These are phyloP conservation scores for Pythium oligandrum DNA, from an alignment of 352 stramenopile species.

Conservation along the genomic window DNA sequence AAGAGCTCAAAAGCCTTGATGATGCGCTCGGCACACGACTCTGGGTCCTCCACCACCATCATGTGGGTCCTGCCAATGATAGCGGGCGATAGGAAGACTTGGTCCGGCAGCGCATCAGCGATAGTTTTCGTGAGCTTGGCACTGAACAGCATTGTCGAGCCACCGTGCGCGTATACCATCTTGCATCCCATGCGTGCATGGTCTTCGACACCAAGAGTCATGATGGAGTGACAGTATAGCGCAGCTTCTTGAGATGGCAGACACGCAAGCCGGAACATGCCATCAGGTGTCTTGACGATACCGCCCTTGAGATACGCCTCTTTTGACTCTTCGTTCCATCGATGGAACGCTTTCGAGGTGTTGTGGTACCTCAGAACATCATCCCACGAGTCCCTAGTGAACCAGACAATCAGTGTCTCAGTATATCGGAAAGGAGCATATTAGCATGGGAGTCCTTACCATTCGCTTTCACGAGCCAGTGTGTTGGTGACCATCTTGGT, in stretches of 20 bases:
- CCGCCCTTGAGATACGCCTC: no score
- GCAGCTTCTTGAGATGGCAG: conserved; percentile 11
- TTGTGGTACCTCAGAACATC: no score
- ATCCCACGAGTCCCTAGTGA: no score
- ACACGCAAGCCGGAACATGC: conserved; percentile 13
- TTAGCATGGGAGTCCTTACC: neutral
- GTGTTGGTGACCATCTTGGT: conserved; percentile 6
- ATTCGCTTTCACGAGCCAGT: neutral
- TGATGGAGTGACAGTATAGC: conserved; percentile 11
- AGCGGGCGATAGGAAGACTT: no score
- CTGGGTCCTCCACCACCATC: no score
- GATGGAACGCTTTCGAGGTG: no score
- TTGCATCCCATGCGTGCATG: conserved; percentile 4
- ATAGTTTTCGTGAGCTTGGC: no score
- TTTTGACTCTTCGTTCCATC: no score
- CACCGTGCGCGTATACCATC: conserved; percentile 10
- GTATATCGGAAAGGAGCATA: conserved; percentile 14
- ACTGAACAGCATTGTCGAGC: conserved; percentile 13
- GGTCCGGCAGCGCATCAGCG: no score
- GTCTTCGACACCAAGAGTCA: conserved; percentile 1
- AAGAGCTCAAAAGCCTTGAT: no score
- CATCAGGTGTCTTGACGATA: neutral
- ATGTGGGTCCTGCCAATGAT: no score
- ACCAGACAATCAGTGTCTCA: conserved; percentile 6
- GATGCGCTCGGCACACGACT: no score